Evolutionary conservation across 257 asterid species (phyloP).

Genomic region (Solanum pennellii): DNA sequence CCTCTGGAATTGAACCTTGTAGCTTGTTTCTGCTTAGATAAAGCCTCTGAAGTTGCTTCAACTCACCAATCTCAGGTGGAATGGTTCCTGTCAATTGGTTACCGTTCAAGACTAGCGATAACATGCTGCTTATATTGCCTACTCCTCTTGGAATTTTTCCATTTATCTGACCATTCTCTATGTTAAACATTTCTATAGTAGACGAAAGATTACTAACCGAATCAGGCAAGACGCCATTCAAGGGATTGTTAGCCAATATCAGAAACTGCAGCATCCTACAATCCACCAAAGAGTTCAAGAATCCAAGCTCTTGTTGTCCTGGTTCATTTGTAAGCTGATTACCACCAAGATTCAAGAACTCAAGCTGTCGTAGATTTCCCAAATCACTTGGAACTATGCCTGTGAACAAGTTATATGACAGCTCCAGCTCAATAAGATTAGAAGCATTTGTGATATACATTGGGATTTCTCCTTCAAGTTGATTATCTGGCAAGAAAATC

Average conservation of each 20-base stretch:
- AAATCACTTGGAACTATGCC: constrained; percentile 20
- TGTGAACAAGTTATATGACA: constrained; percentile 15
- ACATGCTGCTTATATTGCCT: constrained; percentile 28
- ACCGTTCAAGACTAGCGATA: constrained; percentile 3
- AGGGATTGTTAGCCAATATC: constrained; percentile 10
- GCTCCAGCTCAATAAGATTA: constrained; percentile 9
- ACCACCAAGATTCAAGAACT: constrained; percentile 10
- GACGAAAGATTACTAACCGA: constrained; percentile 21
- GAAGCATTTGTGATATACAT: constrained; percentile 17
- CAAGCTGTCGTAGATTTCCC: constrained; percentile 19
- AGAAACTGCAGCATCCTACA: constrained; percentile 16
- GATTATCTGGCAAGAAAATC: constrained; percentile 15
- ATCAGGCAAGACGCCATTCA: constrained; percentile 15
- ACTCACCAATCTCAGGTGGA: constrained; percentile 15
- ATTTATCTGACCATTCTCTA: constrained; percentile 8
- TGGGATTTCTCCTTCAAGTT: constrained; percentile 17
- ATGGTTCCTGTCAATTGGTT: constrained; percentile 22
- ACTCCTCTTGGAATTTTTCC: constrained; percentile 23
- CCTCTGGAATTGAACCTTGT: constrained; percentile 17
- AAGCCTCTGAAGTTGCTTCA: constrained; percentile 12
- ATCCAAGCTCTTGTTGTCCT: constrained; percentile 9
- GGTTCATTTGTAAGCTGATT: constrained; percentile 11
- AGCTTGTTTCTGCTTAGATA: constrained; percentile 11
- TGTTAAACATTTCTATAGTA: constrained; percentile 13
- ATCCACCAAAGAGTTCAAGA: constrained; percentile 20